Evolutionary conservation across 2,329 filamentous ascomycete species (phyloP).

Genomic region (Apiospora rasikravindrae): DNA sequence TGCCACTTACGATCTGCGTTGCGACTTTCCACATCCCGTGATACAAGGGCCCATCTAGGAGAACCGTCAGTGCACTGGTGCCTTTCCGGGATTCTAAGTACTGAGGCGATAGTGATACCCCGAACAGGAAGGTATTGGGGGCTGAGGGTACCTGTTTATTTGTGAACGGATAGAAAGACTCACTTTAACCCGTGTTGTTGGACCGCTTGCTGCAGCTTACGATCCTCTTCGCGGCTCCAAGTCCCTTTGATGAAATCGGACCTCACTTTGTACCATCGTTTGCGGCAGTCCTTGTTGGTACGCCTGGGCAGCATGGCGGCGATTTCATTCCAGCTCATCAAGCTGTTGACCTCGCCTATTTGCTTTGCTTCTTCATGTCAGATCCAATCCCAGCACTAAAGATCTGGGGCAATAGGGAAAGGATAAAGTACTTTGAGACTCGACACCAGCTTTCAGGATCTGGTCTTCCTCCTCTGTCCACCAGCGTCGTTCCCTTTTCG

Average conservation of each 20-base stretch:
- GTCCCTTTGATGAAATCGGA: slow-evolving; percentile 13
- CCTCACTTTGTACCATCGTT: slow-evolving; percentile 15
- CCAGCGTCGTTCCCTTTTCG: slow-evolving; percentile 11
- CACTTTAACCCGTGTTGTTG: slow-evolving; percentile 4
- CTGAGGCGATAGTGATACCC: too few species aligned
- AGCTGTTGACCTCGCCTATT: slow-evolving; percentile 1
- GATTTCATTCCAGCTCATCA: slow-evolving; percentile 15
- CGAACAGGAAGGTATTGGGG: too few species aligned
- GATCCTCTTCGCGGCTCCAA: slow-evolving; percentile 14
- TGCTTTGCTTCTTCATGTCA: neutral
- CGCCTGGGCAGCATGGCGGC: slow-evolving; percentile 10
- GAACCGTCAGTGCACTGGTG: neutral
- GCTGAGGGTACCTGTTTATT: neutral
- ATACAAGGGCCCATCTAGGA: slow-evolving; percentile 5
- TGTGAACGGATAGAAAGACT: neutral
- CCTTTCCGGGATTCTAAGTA: neutral
- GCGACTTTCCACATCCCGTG: slow-evolving; percentile 5
- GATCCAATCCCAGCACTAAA: neutral
- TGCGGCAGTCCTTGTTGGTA: slow-evolving; percentile 19
- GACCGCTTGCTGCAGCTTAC: slow-evolving; percentile 1
- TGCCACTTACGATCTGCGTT: slow-evolving; percentile 5
- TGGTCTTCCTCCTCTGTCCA: slow-evolving; percentile 13
- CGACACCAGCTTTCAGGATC: slow-evolving; percentile 4
- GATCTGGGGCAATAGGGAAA: too few species aligned
- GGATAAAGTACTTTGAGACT: neutral